Evolutionary conservation across 1,284 basidiomycete genomes (phyloP), one percentile per base, ranked within the genome.

Genomic region (Puccinia sorghi): DNA sequence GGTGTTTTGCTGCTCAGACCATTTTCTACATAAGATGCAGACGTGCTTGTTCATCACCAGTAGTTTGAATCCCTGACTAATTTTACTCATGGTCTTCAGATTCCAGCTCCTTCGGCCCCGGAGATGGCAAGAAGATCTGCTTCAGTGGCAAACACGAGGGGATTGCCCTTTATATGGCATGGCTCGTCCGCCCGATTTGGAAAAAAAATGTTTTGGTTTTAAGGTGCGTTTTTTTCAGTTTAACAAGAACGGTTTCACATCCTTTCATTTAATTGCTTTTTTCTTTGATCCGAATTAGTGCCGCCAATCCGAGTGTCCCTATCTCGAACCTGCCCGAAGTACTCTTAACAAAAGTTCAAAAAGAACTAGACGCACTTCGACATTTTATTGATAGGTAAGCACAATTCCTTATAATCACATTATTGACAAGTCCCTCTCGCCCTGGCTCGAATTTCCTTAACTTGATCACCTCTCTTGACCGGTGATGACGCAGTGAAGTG

Each of bases 61-160:
- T 32, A 13, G 2, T 9, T 61, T 32, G 37, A 20, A 61, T 61
- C 37, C 1, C 27, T 61, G 13, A 27, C 25, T 9, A 61, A 32
- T 61, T 52, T 70, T 52, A 12, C 48, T 50, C 48, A 13, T 48
- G 22, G 17, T n/a, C 32, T 70, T 9, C 37, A 72, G 70, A 72
- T 72, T 32, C 50, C 52, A 54, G 54, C 37, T 54, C 70, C 7
- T 41, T 72, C 13, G 41, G 70, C 89, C 90, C 88, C 57, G 91
- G 91, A 80, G 88, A 87, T 79, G 89, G 90, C 72, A 91, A 91
- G 46, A 90, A 88, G 66, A 88, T 93, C 25, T 88, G 89, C 69
- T 95, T 92, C 84, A 94, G 93, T 82, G 92, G 93, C 52, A 89
- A 94, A 71, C 89, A 94, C 82, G 93, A 98, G 85, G 96, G 93